phyloP scores from a whole-genome alignment of 768 basidiomycete species.

The Auriscalpium vulgare region DNA sequence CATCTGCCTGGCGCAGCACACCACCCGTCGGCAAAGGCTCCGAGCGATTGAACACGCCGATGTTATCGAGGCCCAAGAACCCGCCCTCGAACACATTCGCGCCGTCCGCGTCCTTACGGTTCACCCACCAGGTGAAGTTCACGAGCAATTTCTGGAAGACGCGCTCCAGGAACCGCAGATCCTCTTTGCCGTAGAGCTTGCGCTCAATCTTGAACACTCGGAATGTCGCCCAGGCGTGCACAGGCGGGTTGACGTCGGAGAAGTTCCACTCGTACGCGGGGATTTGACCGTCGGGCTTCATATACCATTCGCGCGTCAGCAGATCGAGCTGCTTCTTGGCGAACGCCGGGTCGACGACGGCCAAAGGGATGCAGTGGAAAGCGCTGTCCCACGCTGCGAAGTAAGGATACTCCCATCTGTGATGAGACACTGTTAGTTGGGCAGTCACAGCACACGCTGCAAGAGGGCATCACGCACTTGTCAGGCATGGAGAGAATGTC shows the following conservation, averaged over 20 bases:
- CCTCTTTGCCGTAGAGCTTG: constrained; percentile 86
- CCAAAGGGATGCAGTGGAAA: constrained; percentile 98
- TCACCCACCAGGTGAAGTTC: constrained; percentile 99
- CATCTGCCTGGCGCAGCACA: constrained; percentile 90
- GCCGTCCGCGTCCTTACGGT: constrained; percentile 91
- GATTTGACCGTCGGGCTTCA: constrained; percentile 98
- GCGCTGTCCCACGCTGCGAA: constrained; percentile 98
- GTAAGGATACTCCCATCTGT: constrained; percentile 97
- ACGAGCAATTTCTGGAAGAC: constrained; percentile 97
- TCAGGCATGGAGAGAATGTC: constrained; percentile 99
- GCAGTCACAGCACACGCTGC: not conserved
- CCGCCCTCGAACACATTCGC: constrained; percentile 98
- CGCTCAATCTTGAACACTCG: constrained; percentile 99
- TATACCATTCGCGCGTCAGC: constrained; percentile 97
- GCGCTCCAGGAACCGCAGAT: constrained; percentile 87
- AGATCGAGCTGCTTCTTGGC: constrained; percentile 97
- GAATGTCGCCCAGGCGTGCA: constrained; percentile 99
- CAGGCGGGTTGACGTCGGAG: constrained; percentile 95
- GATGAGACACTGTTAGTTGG: constrained; percentile 3
- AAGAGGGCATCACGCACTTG: constrained; percentile 49
- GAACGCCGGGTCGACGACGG: constrained; percentile 89
- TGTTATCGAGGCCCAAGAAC: constrained; percentile 96
- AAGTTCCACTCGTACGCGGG: constrained; percentile 99
- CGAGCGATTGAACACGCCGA: constrained; percentile 95
- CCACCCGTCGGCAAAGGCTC: constrained; percentile 96